These are phyloP conservation scores for Claviceps sp. DNA, from an alignment of 2,329 filamentous ascomycete genomes.

Conservation along the genomic window DNA sequence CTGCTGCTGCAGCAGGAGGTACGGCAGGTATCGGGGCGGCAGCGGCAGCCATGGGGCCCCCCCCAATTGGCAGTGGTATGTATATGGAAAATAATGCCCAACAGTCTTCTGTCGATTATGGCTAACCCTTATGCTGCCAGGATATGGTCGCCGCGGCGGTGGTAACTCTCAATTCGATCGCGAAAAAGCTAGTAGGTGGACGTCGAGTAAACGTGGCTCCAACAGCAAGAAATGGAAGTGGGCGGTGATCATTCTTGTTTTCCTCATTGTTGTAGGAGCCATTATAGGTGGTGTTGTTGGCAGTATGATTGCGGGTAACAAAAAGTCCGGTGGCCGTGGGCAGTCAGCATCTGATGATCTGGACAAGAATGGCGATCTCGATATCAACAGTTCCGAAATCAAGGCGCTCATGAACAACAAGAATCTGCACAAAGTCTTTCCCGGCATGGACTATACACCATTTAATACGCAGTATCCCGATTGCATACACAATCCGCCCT, in stretches of 20 bases:
- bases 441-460: constrained; percentile 90
- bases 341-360: constrained; percentile 46
- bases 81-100: neutral
- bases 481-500: constrained; percentile 63
- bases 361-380: constrained; percentile 53
- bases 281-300: constrained; percentile 65
- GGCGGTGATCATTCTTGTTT: constrained; percentile 51
- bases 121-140: neutral
- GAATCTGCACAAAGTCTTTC: constrained; percentile 82
- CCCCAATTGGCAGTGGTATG: constrained; percentile 16
- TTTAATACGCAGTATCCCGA: constrained; percentile 82
- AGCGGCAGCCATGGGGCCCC: constrained; percentile 13
- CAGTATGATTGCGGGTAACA: constrained; percentile 49
- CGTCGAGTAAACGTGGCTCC: constrained; percentile 29
- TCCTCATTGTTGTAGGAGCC: constrained; percentile 52
- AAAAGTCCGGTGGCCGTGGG: constrained; percentile 14
- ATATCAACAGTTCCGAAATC: constrained; percentile 65
- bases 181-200: constrained; percentile 10
- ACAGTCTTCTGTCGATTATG: neutral
- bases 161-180: constrained; percentile 5
- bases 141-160: neutral
- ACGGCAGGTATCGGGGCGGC: constrained; percentile 28
- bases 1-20: constrained; percentile 32
- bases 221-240: constrained; percentile 55
- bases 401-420: constrained; percentile 67